Percentiles rank a stretch among this genome's conserved stretches.
phyloP scores from a whole-genome alignment of 1,139 yeast genomes.

The Hansenula sp. region DNA sequence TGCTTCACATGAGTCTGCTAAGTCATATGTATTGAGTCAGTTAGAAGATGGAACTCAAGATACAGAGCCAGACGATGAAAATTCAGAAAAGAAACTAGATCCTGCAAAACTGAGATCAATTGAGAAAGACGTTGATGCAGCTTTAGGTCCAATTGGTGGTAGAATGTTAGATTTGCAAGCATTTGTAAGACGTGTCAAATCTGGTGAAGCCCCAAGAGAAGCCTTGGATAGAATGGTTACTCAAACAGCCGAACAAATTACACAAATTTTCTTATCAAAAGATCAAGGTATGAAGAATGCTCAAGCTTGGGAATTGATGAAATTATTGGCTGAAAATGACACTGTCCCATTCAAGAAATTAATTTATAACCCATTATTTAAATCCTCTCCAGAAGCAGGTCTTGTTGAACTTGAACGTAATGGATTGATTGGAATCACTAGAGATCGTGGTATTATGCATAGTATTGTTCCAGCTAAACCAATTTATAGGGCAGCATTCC shows the following conservation, averaged over 20 bases:
- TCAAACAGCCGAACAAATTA: conserved; percentile 84
- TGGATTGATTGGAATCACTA: conserved; percentile 64
- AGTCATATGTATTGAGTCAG: conserved; percentile 64
- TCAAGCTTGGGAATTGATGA: conserved; percentile 86
- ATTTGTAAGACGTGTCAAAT: conserved; percentile 77
- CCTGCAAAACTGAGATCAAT: conserved; percentile 15
- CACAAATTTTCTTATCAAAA: conserved; percentile 68
- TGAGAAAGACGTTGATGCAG: conserved; percentile 40
- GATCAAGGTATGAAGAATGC: conserved; percentile 61
- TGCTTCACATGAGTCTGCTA: conserved; percentile 71
- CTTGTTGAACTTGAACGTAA: conserved; percentile 71
- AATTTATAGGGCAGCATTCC: conserved; percentile 75
- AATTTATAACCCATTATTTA: conserved; percentile 59
- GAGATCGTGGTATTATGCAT: conserved; percentile 71
- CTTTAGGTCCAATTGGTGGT: conserved; percentile 82
- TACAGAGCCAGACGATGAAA: conserved; percentile 16
- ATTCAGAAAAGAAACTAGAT: conserved; percentile 14
- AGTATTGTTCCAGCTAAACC: conserved; percentile 80
- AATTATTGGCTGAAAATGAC: conserved; percentile 48
- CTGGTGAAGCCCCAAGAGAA: conserved; percentile 77
- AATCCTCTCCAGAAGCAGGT: conserved; percentile 49
- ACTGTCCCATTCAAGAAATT: conserved; percentile 47
- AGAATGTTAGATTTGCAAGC: conserved; percentile 92
- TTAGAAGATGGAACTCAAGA: conserved; percentile 30
- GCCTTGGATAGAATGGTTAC: conserved; percentile 77